Evolutionary conservation across 2,329 filamentous ascomycete genomes (phyloP).

Genomic region (Alternaria rosae): DNA sequence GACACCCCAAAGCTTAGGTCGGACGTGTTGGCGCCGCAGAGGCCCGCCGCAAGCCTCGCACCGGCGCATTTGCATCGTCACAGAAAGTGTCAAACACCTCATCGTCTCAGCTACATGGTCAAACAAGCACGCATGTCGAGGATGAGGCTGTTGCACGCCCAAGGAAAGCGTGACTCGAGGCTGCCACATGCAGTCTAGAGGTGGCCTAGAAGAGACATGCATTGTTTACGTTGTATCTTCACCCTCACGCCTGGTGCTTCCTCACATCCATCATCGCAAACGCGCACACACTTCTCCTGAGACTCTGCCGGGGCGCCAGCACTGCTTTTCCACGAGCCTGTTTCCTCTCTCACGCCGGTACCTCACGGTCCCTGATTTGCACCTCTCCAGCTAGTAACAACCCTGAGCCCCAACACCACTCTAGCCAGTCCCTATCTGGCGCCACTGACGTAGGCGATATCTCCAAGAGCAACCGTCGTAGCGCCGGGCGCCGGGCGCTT

Average conservation of each 20-base stretch:
- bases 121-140: not conserved
- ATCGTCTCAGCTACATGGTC: not conserved
- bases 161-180: not conserved
- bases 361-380: conserved; percentile 3
- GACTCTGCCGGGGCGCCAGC: not conserved
- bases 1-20: conserved; percentile 11
- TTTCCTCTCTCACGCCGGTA: not conserved
- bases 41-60: conserved; percentile 2
- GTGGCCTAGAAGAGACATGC: not conserved
- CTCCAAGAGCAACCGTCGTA: not conserved
- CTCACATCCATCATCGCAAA: not conserved
- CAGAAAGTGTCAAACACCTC: conserved; percentile 7
- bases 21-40: conserved; percentile 10
- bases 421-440: not conserved
- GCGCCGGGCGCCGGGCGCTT: not conserved
- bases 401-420: not conserved
- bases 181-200: not conserved
- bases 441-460: conserved; percentile 1
- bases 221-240: not conserved
- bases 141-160: not conserved
- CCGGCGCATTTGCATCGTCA: conserved; percentile 4
- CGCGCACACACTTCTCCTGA: conserved; percentile 1
- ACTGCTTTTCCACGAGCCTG: not conserved
- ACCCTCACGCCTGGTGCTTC: not conserved
- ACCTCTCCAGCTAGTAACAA: not conserved